These are phyloP conservation scores for Bipolaris oryzae DNA, from an alignment of 2,329 filamentous ascomycete species.

Conservation along the genomic window DNA sequence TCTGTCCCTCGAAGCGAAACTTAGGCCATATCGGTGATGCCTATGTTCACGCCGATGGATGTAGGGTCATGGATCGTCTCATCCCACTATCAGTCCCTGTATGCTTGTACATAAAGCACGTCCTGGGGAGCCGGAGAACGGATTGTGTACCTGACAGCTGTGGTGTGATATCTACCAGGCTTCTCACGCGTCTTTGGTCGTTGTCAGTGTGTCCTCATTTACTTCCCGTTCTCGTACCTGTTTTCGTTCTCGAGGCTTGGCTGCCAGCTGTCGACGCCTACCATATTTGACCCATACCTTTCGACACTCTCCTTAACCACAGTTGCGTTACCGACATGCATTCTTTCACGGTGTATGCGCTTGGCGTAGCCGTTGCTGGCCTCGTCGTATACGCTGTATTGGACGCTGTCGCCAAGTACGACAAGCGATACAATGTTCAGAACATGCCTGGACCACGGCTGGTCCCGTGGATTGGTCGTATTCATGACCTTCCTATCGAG, in stretches of 20 bases:
- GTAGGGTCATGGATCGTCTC: conserved; percentile 11
- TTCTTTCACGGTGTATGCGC: conserved; percentile 47
- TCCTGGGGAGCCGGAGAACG: conserved; percentile 33
- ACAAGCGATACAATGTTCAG: conserved; percentile 43
- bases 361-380: conserved; percentile 46
- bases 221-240: conserved; percentile 1
- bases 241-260: conserved; percentile 1
- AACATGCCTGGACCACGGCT: conserved; percentile 51
- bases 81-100: conserved; percentile 12
- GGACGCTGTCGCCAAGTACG: conserved; percentile 46
- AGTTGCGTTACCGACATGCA: conserved; percentile 43
- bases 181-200: conserved; percentile 10
- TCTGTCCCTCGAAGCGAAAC: conserved; percentile 7
- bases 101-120: conserved; percentile 12
- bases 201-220: conserved; percentile 5
- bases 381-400: conserved; percentile 46
- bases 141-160: conserved; percentile 4
- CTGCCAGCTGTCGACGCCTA: conserved; percentile 2
- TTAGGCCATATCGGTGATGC: conserved; percentile 10
- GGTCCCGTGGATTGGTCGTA: conserved; percentile 45
- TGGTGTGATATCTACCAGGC: conserved; percentile 26
- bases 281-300: not conserved
- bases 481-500: conserved; percentile 46
- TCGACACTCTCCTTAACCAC: not conserved
- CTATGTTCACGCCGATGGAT: conserved; percentile 7